Conservation (phyloP, 78 protist species). For the Dictyostelium brefeldianum region DNA sequence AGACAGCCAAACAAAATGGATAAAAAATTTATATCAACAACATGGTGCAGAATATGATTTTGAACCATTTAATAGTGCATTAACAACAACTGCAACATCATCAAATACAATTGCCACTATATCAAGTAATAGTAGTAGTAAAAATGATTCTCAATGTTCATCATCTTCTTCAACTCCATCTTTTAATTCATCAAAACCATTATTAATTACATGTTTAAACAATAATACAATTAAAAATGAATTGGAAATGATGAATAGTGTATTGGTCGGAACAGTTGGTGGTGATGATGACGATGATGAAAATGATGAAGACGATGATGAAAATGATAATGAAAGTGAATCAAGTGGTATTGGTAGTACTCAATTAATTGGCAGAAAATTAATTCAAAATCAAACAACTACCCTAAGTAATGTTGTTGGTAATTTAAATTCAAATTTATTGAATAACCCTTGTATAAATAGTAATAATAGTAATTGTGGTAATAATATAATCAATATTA, state of each 20-base stretch:
- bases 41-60: slow-evolving; percentile 40
- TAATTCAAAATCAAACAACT: not conserved
- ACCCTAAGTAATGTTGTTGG: not conserved
- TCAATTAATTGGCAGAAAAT: slow-evolving; percentile 12
- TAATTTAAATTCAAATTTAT: too few species aligned
- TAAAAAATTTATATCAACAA: slow-evolving; percentile 55
- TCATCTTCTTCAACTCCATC: slow-evolving; percentile 14
- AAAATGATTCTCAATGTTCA: not conserved
- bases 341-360: not conserved
- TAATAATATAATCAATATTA: not conserved
- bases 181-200: not conserved
- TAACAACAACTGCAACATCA: not conserved
- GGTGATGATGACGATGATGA: not conserved
- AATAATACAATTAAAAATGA: not conserved
- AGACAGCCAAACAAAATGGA: slow-evolving; percentile 69
- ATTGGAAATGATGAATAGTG: not conserved
- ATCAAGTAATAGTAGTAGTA: not conserved
- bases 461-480: not conserved
- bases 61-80: not conserved
- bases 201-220: too few species aligned
- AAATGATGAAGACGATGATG: not conserved
- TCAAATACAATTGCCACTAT: not conserved
- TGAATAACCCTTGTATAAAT: not conserved
- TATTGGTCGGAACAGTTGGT: not conserved
- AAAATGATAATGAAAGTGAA: slow-evolving; percentile 12